These are phyloP conservation scores for Coniophora puteana DNA, from an alignment of 1,284 basidiomycete genomes.

Conservation along the genomic window DNA sequence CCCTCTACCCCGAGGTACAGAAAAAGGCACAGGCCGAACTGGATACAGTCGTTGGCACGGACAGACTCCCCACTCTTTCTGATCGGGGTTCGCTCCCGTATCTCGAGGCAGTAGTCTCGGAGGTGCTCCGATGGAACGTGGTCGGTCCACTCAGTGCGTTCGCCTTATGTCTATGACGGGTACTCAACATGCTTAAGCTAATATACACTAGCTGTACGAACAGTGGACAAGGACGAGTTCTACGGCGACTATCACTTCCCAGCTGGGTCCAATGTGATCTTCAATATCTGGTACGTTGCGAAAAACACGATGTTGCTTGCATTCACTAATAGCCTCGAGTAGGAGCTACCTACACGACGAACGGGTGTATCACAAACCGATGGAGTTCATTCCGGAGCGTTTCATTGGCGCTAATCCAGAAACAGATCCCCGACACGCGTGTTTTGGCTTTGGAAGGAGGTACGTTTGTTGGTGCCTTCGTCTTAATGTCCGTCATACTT, in stretches of 20 bases:
- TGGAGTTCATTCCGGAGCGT: conserved; percentile 17
- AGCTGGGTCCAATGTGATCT: conserved; percentile 12
- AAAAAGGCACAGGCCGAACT: conserved; percentile 56
- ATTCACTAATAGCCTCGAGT: neutral
- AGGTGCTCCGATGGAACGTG: conserved; percentile 58
- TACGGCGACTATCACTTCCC: conserved; percentile 21
- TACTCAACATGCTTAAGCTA: neutral
- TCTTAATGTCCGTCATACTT: too few species aligned
- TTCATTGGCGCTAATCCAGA: conserved; percentile 31
- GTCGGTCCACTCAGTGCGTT: conserved; percentile 43
- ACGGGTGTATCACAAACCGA: conserved; percentile 1
- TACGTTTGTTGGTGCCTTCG: conserved; percentile 17
- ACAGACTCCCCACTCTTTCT: conserved; percentile 28
- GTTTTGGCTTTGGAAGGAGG: conserved; percentile 57
- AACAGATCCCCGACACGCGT: conserved; percentile 43
- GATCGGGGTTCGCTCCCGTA: conserved; percentile 26
- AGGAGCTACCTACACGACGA: neutral
- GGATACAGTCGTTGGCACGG: conserved; percentile 48
- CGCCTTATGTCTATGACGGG: neutral
- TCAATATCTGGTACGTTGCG: conserved; percentile 18
- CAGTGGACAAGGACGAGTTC: conserved; percentile 41
- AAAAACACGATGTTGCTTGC: neutral
- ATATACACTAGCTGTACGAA: conserved; percentile 34
- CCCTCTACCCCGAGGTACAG: conserved; percentile 17
- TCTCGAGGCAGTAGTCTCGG: conserved; percentile 29